These are phyloP conservation scores for Chrysoporthe austroafricana DNA, from an alignment of 2,329 filamentous ascomycete genomes.

Conservation along the genomic window DNA sequence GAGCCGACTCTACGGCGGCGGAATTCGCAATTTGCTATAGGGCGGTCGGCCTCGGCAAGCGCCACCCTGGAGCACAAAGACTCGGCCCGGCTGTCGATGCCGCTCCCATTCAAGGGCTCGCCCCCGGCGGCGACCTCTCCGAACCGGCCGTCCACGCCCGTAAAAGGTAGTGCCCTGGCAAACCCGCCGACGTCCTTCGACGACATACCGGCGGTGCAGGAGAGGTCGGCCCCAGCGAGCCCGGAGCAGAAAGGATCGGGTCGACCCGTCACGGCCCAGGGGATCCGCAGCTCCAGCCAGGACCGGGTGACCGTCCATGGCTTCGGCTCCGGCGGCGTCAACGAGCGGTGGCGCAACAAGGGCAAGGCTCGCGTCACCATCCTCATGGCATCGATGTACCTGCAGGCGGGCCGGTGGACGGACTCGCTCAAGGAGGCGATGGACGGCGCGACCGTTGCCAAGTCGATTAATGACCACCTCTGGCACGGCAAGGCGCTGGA, in stretches of 20 bases:
- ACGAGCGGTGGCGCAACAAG: conserved; percentile 78
- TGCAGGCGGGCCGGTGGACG: conserved; percentile 87
- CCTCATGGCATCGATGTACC: conserved; percentile 81
- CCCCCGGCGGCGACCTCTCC: conserved; percentile 46
- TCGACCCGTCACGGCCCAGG: conserved; percentile 39
- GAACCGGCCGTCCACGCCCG: conserved; percentile 54
- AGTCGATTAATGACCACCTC: conserved; percentile 84
- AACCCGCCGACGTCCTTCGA: conserved; percentile 55
- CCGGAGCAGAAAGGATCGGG: conserved; percentile 44
- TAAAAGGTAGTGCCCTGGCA: conserved; percentile 49
- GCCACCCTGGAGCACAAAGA: conserved; percentile 61
- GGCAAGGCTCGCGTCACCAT: conserved; percentile 80
- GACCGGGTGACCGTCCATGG: conserved; percentile 69
- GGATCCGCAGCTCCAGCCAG: conserved; percentile 39
- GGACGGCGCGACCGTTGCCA: conserved; percentile 77
- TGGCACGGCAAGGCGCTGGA: conserved; percentile 98
- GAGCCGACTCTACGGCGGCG: conserved; percentile 50
- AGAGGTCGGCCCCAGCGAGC: conserved; percentile 41
- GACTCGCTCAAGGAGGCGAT: conserved; percentile 84
- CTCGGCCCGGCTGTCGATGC: conserved; percentile 75
- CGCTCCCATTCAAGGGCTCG: conserved; percentile 56
- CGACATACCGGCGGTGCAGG: conserved; percentile 44
- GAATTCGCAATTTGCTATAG: conserved; percentile 58
- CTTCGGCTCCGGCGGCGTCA: conserved; percentile 71
- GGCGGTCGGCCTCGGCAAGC: conserved; percentile 59